Evolutionary conservation across 371 early-diverging fungal genomes (phyloP).

Genomic region (Catenaria anguillulae): DNA sequence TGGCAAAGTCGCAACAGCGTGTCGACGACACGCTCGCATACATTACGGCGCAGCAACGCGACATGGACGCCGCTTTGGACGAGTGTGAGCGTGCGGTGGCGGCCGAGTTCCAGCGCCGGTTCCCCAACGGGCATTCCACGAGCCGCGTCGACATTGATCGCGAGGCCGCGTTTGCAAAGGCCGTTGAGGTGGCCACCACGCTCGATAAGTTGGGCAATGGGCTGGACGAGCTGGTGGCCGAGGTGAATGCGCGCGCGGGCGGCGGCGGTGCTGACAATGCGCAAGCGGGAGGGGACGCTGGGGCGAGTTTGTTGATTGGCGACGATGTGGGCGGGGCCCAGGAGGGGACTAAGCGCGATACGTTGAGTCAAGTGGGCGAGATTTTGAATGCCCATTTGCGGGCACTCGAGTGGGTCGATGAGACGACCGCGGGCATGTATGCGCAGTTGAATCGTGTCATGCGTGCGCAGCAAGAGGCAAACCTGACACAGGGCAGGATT

Average conservation of each 20-base stretch:
- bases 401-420: constrained; percentile 1
- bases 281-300: neutral
- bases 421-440: neutral
- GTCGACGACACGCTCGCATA: neutral
- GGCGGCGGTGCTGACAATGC: neutral
- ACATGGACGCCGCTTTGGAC: neutral
- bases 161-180: neutral
- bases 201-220: neutral
- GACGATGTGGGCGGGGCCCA: neutral
- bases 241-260: neutral
- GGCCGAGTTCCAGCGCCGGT: too few species aligned
- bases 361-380: neutral
- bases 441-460: neutral
- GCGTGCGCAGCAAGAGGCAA: neutral
- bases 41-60: neutral
- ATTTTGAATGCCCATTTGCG: neutral
- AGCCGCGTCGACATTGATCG: neutral
- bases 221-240: neutral
- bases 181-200: too few species aligned
- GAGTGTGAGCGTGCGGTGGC: neutral
- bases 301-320: neutral
- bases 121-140: neutral
- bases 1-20: neutral
- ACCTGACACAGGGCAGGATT: neutral
- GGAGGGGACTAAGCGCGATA: too few species aligned